A percentile compares a stretch with the other conserved stretches of the same genome.
Conservation (phyloP, 106 monocot species). For the Alisma plantagoaquatica region DNA sequence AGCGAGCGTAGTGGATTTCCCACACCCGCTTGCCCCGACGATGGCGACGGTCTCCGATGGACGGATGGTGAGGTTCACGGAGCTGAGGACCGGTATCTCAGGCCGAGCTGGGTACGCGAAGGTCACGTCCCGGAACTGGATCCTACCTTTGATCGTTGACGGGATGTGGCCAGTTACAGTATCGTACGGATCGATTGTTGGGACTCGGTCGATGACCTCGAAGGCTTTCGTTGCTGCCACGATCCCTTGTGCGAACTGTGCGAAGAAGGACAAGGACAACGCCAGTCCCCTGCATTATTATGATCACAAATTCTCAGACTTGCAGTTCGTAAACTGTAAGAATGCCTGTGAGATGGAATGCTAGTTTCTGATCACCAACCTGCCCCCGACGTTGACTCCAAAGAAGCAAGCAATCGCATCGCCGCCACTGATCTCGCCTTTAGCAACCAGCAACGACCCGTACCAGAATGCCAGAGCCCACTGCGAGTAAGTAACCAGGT, state of each 20-base stretch:
- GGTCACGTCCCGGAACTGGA: conserved; percentile 80
- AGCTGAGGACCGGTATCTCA: conserved; percentile 75
- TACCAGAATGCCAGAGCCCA: conserved; percentile 99
- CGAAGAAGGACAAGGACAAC: conserved; percentile 90
- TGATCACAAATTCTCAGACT: conserved; percentile 13
- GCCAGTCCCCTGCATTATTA: conserved; percentile 73
- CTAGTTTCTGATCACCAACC: no score
- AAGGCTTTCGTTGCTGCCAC: conserved; percentile 82
- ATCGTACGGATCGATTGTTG: conserved; percentile 77
- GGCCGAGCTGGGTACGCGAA: conserved; percentile 97
- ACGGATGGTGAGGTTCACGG: conserved; percentile 86
- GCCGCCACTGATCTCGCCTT: conserved; percentile 96
- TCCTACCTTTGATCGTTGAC: conserved; percentile 80
- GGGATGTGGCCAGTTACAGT: conserved; percentile 55
- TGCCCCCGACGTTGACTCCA: conserved; percentile 97
- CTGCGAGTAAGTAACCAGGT: conserved; percentile 95
- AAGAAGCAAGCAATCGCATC: conserved; percentile 96
- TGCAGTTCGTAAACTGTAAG: no score
- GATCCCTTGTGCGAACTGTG: conserved; percentile 95
- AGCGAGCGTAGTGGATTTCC: conserved; percentile 91
- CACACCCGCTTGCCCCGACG: conserved; percentile 96
- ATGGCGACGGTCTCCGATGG: conserved; percentile 90
- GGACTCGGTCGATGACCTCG: conserved; percentile 80
- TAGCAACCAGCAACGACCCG: conserved; percentile 86
- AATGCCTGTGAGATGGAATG: no score